phyloP scores from a whole-genome alignment of 768 basidiomycete genomes.

The Lactarius tabidus region DNA sequence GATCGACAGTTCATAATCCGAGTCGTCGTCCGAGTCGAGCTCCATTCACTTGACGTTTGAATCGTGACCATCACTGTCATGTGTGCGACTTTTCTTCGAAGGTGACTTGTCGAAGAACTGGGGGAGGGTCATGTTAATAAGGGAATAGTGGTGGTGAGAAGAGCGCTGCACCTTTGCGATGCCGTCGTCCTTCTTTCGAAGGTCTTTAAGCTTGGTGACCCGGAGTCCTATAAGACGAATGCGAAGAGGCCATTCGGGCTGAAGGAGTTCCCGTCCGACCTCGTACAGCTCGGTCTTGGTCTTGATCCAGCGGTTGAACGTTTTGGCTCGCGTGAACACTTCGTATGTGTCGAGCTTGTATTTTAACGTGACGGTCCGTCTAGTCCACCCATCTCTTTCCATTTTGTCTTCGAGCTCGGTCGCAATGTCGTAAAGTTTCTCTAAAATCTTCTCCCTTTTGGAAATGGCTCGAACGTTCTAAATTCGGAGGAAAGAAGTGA shows the following conservation, averaged over 20 bases:
- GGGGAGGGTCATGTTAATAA: not conserved
- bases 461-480: conserved; percentile 78
- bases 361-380: conserved; percentile 86
- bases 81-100: conserved; percentile 40
- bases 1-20: not conserved
- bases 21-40: conserved; percentile 33
- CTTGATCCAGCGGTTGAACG: conserved; percentile 69
- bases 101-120: conserved; percentile 57
- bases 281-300: conserved; percentile 71
- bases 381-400: conserved; percentile 73
- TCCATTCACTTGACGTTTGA: conserved; percentile 52
- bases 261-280: conserved; percentile 78
- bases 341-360: conserved; percentile 91
- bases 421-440: conserved; percentile 77
- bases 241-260: conserved; percentile 73
- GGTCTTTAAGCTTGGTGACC: conserved; percentile 84
- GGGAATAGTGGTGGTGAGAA: not conserved
- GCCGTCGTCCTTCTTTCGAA: conserved; percentile 48
- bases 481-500: not conserved
- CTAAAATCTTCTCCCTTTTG: conserved; percentile 61
- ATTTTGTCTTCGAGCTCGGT: conserved; percentile 80
- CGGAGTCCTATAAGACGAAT: conserved; percentile 86
- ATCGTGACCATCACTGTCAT: conserved; percentile 21
- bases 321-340: conserved; percentile 81
- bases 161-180: conserved; percentile 65